Percentiles rank a stretch among this genome's conserved stretches.
phyloP scores from a whole-genome alignment of 2,329 filamentous ascomycete genomes.

The Neofusicoccum kwambonambiense region DNA sequence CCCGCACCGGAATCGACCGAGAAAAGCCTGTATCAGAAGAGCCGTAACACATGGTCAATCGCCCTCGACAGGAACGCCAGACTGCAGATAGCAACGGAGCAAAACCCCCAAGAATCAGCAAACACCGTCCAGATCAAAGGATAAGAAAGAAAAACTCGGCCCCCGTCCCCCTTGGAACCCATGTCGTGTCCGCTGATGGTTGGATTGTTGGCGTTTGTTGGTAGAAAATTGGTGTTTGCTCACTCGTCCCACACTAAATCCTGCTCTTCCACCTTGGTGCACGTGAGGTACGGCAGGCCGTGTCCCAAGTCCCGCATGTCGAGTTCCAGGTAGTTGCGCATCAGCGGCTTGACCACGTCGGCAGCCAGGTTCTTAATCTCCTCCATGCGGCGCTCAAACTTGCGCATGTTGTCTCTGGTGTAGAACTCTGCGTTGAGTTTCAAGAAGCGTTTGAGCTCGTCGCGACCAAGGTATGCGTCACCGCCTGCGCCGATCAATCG shows the following conservation, averaged over 20 bases:
- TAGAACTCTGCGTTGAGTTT: conserved; percentile 82
- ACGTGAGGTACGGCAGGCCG: conserved; percentile 61
- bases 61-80: conserved; percentile 6
- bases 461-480: conserved; percentile 70
- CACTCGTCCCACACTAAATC: conserved; percentile 63
- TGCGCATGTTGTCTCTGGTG: conserved; percentile 77
- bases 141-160: neutral
- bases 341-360: conserved; percentile 79
- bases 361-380: conserved; percentile 83
- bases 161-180: neutral
- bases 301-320: conserved; percentile 54
- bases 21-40: neutral
- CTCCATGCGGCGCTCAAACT: conserved; percentile 83
- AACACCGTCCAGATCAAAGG: neutral
- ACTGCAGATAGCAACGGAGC: conserved; percentile 2
- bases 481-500: conserved; percentile 68
- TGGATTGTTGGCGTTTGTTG: neutral
- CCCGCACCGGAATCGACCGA: neutral
- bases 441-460: conserved; percentile 87
- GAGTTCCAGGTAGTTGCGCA: conserved; percentile 80
- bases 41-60: conserved; percentile 7
- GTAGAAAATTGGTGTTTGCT: conserved; percentile 12
- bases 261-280: conserved; percentile 59
- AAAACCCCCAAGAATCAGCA: conserved; percentile 7
- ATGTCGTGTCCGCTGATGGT: conserved; percentile 3